Evolutionary conservation across 768 basidiomycete species (phyloP).

Genomic region (Tulasnella sp.): DNA sequence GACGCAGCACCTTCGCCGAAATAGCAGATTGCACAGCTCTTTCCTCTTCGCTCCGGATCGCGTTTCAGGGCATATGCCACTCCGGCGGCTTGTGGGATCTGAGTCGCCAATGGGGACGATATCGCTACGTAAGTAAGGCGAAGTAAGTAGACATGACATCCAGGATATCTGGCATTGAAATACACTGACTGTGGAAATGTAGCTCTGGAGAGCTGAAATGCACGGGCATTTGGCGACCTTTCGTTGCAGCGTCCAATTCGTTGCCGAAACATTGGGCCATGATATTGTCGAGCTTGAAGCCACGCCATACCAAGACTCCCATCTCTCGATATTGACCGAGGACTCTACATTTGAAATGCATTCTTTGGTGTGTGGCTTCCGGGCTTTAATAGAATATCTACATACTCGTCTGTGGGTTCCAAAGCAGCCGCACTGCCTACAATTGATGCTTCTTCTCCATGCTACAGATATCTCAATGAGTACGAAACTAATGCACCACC

Average conservation of each 20-base stretch:
- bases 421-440: slow-evolving; percentile 84
- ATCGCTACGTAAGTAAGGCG: slow-evolving; percentile 36
- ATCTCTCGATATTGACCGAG: slow-evolving; percentile 92
- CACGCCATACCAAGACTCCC: slow-evolving; percentile 83
- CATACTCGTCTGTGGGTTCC: slow-evolving; percentile 74
- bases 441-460: slow-evolving; percentile 86
- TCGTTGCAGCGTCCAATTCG: slow-evolving; percentile 57
- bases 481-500: background rate
- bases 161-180: background rate
- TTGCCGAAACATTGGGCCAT: slow-evolving; percentile 94
- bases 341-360: slow-evolving; percentile 39
- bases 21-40: slow-evolving; percentile 74
- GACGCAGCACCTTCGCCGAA: slow-evolving; percentile 90
- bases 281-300: slow-evolving; percentile 61
- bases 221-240: slow-evolving; percentile 90
- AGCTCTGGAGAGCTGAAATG: slow-evolving; percentile 77
- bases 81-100: slow-evolving; percentile 91
- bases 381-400: slow-evolving; percentile 5
- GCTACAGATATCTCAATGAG: slow-evolving; percentile 30
- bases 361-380: background rate
- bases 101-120: slow-evolving; percentile 85
- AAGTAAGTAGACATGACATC: background rate
- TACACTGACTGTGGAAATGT: slow-evolving; percentile 63
- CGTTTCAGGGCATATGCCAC: slow-evolving; percentile 83
- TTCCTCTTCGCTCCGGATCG: slow-evolving; percentile 51